A percentile compares a stretch with the other conserved stretches of the same genome.
phyloP scores from a whole-genome alignment of 257 asterid species.

The Penstemon newberryi region DNA sequence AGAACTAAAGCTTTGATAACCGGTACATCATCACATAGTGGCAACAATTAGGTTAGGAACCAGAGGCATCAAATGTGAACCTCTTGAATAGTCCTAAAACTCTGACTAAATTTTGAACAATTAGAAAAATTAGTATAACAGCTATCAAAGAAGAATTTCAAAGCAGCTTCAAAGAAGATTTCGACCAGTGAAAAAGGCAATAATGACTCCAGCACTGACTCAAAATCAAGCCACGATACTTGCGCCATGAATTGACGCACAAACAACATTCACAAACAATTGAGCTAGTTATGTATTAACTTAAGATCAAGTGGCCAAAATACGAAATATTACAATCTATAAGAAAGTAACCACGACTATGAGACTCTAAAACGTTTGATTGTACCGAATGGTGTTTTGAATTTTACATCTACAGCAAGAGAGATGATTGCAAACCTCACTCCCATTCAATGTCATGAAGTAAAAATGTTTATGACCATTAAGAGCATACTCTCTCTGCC shows the following conservation, averaged over 20 bases:
- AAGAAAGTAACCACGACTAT: constrained; percentile 9
- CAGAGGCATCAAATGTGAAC: background rate
- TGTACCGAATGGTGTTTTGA: constrained; percentile 9
- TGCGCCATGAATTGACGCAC: constrained; percentile 5
- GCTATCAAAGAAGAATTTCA: background rate
- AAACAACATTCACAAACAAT: constrained; percentile 10
- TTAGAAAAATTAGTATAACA: background rate
- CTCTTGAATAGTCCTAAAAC: background rate
- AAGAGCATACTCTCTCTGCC: constrained; percentile 79
- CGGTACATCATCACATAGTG: too few relatives aligned
- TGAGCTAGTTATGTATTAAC: constrained; percentile 3
- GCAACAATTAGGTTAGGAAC: background rate
- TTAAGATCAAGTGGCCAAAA: constrained; percentile 19
- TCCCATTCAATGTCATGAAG: constrained; percentile 91
- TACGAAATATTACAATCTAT: constrained; percentile 18
- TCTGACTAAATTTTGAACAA: background rate
- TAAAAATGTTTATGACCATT: constrained; percentile 86
- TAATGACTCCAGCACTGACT: constrained; percentile 1
- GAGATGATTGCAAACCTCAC: constrained; percentile 61
- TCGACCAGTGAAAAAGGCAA: constrained; percentile 7
- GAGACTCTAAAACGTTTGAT: constrained; percentile 14
- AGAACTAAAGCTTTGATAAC: too few relatives aligned
- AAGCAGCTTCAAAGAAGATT: background rate
- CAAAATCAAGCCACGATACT: constrained; percentile 21
- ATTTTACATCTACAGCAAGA: constrained; percentile 24